Conservation (phyloP, 306 rosid genomes). For the Datisca glomerata region DNA sequence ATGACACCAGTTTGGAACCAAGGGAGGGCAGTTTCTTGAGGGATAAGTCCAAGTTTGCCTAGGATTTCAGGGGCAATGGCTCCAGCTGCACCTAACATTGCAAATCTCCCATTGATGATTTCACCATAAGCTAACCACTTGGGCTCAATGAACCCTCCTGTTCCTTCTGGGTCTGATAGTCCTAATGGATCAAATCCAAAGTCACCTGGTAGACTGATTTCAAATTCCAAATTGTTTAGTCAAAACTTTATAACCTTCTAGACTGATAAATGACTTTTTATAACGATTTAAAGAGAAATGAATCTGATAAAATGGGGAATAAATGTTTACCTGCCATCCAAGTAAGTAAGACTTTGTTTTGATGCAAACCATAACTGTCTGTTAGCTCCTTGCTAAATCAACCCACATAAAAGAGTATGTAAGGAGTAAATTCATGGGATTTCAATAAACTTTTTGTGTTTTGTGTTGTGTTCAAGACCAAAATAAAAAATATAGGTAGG, state of each 20-base stretch:
- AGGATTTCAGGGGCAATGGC: slow-evolving; percentile 85
- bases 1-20: slow-evolving; percentile 93
- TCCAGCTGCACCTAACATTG: slow-evolving; percentile 81
- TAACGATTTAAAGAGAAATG: too few species aligned
- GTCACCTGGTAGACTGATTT: slow-evolving; percentile 83
- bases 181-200: slow-evolving; percentile 90
- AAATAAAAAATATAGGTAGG: not conserved
- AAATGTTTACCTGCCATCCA: slow-evolving; percentile 89
- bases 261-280: too few species aligned
- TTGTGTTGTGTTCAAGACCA: too few species aligned
- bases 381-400: slow-evolving; percentile 73
- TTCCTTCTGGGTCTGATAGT: slow-evolving; percentile 94
- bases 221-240: not conserved
- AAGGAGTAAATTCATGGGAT: not conserved
- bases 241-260: too few species aligned
- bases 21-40: slow-evolving; percentile 83
- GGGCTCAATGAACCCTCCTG: slow-evolving; percentile 96
- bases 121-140: slow-evolving; percentile 94
- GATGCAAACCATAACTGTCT: slow-evolving; percentile 96
- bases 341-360: slow-evolving; percentile 88
- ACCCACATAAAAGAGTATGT: not conserved
- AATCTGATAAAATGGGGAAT: not conserved
- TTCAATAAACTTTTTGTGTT: too few species aligned
- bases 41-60: slow-evolving; percentile 64
- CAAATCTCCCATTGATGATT: slow-evolving; percentile 71